These are phyloP conservation scores for Mycena rosella DNA, from an alignment of 768 basidiomycete genomes.

Conservation along the genomic window DNA sequence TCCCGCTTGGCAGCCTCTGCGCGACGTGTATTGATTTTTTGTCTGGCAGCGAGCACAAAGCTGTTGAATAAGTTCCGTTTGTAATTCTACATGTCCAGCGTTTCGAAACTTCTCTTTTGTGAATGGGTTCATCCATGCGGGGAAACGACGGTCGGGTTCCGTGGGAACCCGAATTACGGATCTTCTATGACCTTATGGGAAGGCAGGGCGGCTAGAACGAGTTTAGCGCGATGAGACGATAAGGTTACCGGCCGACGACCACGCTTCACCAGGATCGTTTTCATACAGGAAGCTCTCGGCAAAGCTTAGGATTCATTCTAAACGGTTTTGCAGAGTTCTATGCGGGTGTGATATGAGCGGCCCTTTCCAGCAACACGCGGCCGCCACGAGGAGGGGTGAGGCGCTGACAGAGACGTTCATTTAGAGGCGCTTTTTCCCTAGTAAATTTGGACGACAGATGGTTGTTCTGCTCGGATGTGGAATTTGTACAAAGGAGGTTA, in stretches of 20 bases:
- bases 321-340: slow-evolving; percentile 3
- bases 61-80: slow-evolving; percentile 59
- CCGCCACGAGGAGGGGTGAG: slow-evolving; percentile 23
- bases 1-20: slow-evolving; percentile 35
- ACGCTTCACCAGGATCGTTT: slow-evolving; percentile 26
- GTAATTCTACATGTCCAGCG: slow-evolving; percentile 2
- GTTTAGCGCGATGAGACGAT: slow-evolving; percentile 21
- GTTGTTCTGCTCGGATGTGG: background rate
- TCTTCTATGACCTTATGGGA: slow-evolving; percentile 22
- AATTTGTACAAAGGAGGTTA: slow-evolving; percentile 12
- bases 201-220: slow-evolving; percentile 12
- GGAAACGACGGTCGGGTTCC: slow-evolving; percentile 4
- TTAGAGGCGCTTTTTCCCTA: background rate
- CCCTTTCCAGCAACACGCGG: slow-evolving; percentile 4
- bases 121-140: slow-evolving; percentile 16
- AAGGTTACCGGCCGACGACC: slow-evolving; percentile 30
- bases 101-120: slow-evolving; percentile 2
- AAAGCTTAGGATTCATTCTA: slow-evolving; percentile 12
- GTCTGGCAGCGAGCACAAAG: slow-evolving; percentile 55
- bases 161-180: slow-evolving; percentile 25
- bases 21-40: slow-evolving; percentile 13
- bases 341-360: slow-evolving; percentile 15
- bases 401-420: slow-evolving; percentile 4
- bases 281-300: slow-evolving; percentile 18
- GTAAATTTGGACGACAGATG: slow-evolving; percentile 9